Evolutionary conservation across 495 filamentous ascomycete species (phyloP).

Genomic region (Lophiotrema nucula): DNA sequence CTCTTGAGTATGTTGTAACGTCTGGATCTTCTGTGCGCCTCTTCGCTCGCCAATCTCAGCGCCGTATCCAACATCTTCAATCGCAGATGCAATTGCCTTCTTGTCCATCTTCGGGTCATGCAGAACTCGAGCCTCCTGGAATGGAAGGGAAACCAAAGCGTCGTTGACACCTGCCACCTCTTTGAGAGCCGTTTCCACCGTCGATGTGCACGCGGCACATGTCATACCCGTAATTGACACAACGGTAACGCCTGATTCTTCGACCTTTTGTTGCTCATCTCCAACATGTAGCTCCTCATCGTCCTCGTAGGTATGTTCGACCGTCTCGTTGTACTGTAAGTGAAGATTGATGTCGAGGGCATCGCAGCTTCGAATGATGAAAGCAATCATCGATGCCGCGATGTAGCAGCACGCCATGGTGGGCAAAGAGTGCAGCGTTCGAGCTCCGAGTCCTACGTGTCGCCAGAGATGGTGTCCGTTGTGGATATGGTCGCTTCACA

Average conservation of each 20-base stretch:
- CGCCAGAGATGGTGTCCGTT: too few relatives aligned
- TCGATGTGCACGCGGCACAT: slow-evolving; percentile 1
- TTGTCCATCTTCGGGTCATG: background rate
- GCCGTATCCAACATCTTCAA: background rate
- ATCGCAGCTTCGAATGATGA: slow-evolving; percentile 7
- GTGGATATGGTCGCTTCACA: too few relatives aligned
- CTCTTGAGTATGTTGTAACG: background rate
- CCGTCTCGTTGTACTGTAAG: slow-evolving; percentile 3
- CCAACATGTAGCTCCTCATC: background rate
- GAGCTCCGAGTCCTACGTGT: too few relatives aligned
- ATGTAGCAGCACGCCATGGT: slow-evolving; percentile 9
- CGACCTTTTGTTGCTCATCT: background rate
- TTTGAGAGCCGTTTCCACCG: background rate
- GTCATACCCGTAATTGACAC: slow-evolving; percentile 6
- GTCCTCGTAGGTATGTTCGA: slow-evolving; percentile 6
- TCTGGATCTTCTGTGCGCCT: background rate
- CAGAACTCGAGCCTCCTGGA: slow-evolving; percentile 1
- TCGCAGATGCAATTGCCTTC: background rate
- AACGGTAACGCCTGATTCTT: background rate
- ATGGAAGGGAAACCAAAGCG: background rate
- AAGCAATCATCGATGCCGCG: slow-evolving; percentile 5
- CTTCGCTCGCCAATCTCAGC: slow-evolving; percentile 2
- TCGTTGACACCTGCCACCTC: background rate
- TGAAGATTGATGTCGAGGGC: slow-evolving; percentile 2
- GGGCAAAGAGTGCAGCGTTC: too few relatives aligned